Percentiles rank a stretch among this genome's conserved stretches.
Conservation (phyloP, 352 stramenopile genomes). For the Phytophthora capsici region DNA sequence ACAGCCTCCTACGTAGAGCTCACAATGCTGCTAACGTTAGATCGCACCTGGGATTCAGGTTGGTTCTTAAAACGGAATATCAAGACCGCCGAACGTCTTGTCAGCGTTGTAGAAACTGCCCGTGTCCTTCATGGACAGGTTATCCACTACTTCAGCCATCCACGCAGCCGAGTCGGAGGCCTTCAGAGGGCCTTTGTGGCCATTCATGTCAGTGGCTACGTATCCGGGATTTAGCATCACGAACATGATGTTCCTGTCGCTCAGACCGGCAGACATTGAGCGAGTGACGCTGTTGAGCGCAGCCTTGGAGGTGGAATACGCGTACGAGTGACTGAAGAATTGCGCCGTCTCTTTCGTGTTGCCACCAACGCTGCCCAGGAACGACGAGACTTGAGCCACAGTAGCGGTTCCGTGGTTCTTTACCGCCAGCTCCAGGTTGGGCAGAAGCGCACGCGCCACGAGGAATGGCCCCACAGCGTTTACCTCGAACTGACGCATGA, state of each 20-base stretch:
- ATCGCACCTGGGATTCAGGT: no score
- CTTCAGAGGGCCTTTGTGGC: slow-evolving; percentile 26
- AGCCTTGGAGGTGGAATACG: slow-evolving; percentile 67
- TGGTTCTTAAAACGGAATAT: slow-evolving; percentile 37
- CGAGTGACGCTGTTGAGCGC: slow-evolving; percentile 70
- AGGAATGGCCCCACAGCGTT: slow-evolving; percentile 63
- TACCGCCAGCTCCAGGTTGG: slow-evolving; percentile 44
- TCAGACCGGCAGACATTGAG: slow-evolving; percentile 44
- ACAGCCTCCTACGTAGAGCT: no score
- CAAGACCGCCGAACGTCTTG: slow-evolving; percentile 7
- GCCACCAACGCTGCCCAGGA: slow-evolving; percentile 51
- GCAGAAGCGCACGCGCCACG: slow-evolving; percentile 50
- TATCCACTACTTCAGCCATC: slow-evolving; percentile 33
- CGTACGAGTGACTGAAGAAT: slow-evolving; percentile 43
- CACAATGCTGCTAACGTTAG: no score
- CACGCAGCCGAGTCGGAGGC: slow-evolving; percentile 27
- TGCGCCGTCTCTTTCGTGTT: slow-evolving; percentile 32
- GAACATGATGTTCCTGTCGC: slow-evolving; percentile 38
- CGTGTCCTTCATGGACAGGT: slow-evolving; percentile 28
- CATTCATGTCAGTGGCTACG: slow-evolving; percentile 48
- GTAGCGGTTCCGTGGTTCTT: slow-evolving; percentile 42
- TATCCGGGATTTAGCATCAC: slow-evolving; percentile 44
- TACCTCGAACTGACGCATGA: slow-evolving; percentile 63
- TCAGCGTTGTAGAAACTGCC: slow-evolving; percentile 44
- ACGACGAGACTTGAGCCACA: slow-evolving; percentile 53